Base-by-base conservation (phyloP, 1,139 yeast species). In the Candida tetrigidarum region DNA sequence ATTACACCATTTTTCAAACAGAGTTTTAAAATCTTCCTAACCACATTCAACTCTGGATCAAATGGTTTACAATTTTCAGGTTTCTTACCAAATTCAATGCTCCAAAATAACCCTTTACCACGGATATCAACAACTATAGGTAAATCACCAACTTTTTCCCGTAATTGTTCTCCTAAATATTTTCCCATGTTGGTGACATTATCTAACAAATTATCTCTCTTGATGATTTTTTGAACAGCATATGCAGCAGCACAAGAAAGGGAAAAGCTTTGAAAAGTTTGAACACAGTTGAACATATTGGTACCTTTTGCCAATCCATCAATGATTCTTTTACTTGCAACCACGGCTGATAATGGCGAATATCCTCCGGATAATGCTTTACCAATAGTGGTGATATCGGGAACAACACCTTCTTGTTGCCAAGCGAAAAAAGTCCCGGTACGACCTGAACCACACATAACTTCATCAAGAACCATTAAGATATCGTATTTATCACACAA, bases 371-470 rank as follows among this genome's bases (percentile, higher is more conserved):
- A 51, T 35, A 57, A 39, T 4, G 59, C 52, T 44, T 57, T 57
- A 10, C 61, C 59, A 16, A 49, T 45, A 12, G 53, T 48, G 30
- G 52, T 52, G 26, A 57, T 48, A 43, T 57, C 61, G 1, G 61
- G 61, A 2, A 45, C 46, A 19, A 47, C 37, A 1, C 51, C 59
- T 37, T 47, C 49, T 36, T 51, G 49, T 33, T 57, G 58, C 58
- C 57, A 57, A 20, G 57, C 56, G 46, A 52, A 51, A 36, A 55
- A 50, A 2, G 57, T 50, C 10, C 60, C 59, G 34, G 59, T 53
- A 47, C 86, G 71, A 39, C 85, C 86, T 43, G 82, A 71, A 42
- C 86, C 86, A 60, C 85, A 81, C 86, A 81, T 81, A 39, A 81
- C 84, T 63, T 82, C 86, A 58, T 82, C 86, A 47, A 80, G 64